These are phyloP conservation scores for Cymbopogon citratus DNA, from an alignment of 176 grass and related monocot species.

Conservation along the genomic window DNA sequence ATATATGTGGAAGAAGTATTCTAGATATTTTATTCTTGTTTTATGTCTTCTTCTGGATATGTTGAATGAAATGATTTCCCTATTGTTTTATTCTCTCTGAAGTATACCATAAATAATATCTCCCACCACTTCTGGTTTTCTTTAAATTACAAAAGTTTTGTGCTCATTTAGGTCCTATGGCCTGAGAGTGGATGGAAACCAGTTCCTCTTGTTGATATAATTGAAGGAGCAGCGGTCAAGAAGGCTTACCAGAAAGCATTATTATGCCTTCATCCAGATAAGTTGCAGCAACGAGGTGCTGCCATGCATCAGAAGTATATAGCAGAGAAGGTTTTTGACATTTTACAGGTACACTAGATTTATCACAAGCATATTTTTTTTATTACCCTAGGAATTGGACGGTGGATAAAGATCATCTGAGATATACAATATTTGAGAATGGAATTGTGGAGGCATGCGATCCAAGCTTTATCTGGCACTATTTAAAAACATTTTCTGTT, in stretches of 20 bases:
- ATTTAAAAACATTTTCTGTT: not conserved
- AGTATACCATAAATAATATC: not conserved
- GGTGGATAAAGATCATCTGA: not conserved
- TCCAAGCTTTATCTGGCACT: not conserved
- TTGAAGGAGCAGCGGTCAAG: conserved; percentile 81
- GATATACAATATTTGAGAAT: not conserved
- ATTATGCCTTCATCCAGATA: conserved; percentile 92
- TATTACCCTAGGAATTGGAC: not conserved
- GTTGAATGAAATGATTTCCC: not conserved
- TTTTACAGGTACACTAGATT: conserved; percentile 83
- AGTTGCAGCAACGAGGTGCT: conserved; percentile 74
- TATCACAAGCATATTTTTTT: conserved; percentile 9
- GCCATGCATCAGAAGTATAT: conserved; percentile 76
- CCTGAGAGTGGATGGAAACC: conserved; percentile 85
- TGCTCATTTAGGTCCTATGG: conserved; percentile 68
- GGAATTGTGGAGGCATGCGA: not conserved
- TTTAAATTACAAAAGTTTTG: not conserved
- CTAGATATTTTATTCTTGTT: conserved; percentile 1
- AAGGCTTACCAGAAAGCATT: conserved; percentile 89
- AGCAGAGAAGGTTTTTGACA: conserved; percentile 89
- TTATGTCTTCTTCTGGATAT: not conserved
- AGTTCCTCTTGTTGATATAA: conserved; percentile 81
- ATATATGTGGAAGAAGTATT: not conserved
- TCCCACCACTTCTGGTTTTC: not conserved
- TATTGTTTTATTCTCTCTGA: not conserved